phyloP scores from a whole-genome alignment of 805 yeast genomes.

The Diddensiella santjacobensis region DNA sequence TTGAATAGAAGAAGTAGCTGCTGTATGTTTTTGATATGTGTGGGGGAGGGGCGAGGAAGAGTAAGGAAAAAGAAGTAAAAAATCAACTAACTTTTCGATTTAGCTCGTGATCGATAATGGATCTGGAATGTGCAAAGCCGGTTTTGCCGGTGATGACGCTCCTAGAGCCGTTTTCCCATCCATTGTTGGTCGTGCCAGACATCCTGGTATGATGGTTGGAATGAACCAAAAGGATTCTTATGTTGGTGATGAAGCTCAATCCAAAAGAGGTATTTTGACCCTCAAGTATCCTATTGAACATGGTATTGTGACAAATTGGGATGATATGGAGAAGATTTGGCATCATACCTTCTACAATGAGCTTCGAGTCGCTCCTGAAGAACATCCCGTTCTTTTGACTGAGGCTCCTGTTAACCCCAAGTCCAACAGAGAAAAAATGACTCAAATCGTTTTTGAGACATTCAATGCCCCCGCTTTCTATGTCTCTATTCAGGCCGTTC shows the following conservation, averaged over 20 bases:
- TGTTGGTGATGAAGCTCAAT: constrained; percentile 99
- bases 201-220: constrained; percentile 99
- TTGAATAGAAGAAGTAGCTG: constrained; percentile 48
- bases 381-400: constrained; percentile 97
- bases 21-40: constrained; percentile 33
- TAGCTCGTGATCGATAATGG: constrained; percentile 92
- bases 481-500: constrained; percentile 97
- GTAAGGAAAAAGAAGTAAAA: background rate
- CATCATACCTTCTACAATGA: constrained; percentile 99
- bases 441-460: constrained; percentile 98
- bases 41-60: background rate
- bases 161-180: constrained; percentile 99
- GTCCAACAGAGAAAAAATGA: constrained; percentile 99
- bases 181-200: constrained; percentile 99
- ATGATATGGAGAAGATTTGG: constrained; percentile 99
- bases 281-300: constrained; percentile 99
- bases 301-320: constrained; percentile 99
- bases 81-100: background rate
- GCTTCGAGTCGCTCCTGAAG: constrained; percentile 99
- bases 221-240: constrained; percentile 99
- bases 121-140: constrained; percentile 99
- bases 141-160: constrained; percentile 99
- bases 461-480: constrained; percentile 99
- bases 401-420: constrained; percentile 99
- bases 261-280: constrained; percentile 99